Percentiles rank a stretch among this genome's conserved stretches.
Conservation (phyloP, 768 basidiomycete genomes). For the Strobilomyces dryophilus region DNA sequence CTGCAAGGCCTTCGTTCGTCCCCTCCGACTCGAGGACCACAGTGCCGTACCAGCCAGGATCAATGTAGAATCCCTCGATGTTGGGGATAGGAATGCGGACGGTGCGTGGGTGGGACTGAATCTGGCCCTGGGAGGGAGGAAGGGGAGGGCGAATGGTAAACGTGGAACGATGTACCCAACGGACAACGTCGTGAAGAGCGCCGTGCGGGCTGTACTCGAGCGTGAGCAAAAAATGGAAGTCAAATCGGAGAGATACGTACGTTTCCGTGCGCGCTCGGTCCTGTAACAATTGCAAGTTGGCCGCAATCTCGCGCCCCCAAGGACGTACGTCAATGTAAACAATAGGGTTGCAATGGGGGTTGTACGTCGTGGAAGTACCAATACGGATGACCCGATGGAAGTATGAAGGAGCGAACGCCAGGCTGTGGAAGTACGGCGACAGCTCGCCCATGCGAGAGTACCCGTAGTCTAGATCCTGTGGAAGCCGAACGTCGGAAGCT, state of each 20-base stretch:
- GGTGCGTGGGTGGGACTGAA: conserved; percentile 25
- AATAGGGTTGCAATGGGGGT: conserved; percentile 55
- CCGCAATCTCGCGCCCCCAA: conserved; percentile 75
- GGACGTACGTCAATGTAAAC: conserved; percentile 70
- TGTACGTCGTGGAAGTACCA: conserved; percentile 26
- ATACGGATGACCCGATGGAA: conserved; percentile 83
- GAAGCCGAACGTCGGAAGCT: conserved; percentile 1
- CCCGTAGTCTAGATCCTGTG: conserved; percentile 79
- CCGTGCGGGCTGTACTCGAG: conserved; percentile 62
- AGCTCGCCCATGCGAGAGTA: conserved; percentile 74
- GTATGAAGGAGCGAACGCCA: conserved; percentile 84
- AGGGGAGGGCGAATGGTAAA: conserved; percentile 59
- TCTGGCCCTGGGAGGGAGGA: conserved; percentile 28
- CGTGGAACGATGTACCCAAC: conserved; percentile 80
- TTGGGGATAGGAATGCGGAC: conserved; percentile 49
- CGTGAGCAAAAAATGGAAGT: conserved; percentile 2
- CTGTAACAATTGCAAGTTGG: conserved; percentile 71
- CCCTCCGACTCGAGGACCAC: conserved; percentile 84
- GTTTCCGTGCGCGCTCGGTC: conserved; percentile 77
- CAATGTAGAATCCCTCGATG: conserved; percentile 53
- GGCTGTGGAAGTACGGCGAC: conserved; percentile 72
- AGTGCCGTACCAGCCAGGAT: conserved; percentile 79
- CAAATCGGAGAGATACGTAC: conserved; percentile 41
- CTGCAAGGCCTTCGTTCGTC: conserved; percentile 78
- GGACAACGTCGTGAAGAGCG: conserved; percentile 72